phyloP scores from a whole-genome alignment of 2,329 filamentous ascomycete genomes.

The Colletotrichum cereale region DNA sequence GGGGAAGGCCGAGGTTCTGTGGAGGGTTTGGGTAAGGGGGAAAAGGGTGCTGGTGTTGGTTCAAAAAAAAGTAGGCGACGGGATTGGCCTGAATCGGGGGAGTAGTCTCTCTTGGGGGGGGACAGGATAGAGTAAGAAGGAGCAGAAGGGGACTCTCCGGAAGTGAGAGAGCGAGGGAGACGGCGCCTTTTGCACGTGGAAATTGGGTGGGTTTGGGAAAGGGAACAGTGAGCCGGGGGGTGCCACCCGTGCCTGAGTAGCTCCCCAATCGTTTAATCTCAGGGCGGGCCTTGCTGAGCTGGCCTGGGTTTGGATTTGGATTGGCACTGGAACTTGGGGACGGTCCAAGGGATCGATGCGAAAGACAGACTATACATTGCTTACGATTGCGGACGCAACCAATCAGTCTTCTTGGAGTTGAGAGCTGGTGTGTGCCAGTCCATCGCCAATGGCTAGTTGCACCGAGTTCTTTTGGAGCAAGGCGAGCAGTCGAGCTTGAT shows the following conservation, averaged over 20 bases:
- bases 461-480: background rate
- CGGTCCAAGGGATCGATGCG: slow-evolving; percentile 1
- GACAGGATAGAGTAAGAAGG: slow-evolving; percentile 3
- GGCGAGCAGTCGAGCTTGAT: slow-evolving; percentile 13
- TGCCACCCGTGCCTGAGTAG: slow-evolving; percentile 4
- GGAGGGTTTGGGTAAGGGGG: background rate
- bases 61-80: slow-evolving; percentile 7
- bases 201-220: slow-evolving; percentile 35
- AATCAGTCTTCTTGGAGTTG: background rate
- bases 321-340: slow-evolving; percentile 2
- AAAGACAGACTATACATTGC: background rate
- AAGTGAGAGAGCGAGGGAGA: slow-evolving; percentile 31
- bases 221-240: slow-evolving; percentile 33
- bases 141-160: slow-evolving; percentile 4
- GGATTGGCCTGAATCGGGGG: slow-evolving; percentile 29
- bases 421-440: background rate
- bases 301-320: background rate
- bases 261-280: slow-evolving; percentile 33
- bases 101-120: slow-evolving; percentile 5
- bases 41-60: background rate
- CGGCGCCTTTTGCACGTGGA: slow-evolving; percentile 40
- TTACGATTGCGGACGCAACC: background rate
- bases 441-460: slow-evolving; percentile 10
- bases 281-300: slow-evolving; percentile 31
- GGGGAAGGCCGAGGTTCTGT: slow-evolving; percentile 29